Base-by-base conservation (phyloP, 2,329 filamentous ascomycete genomes). In the Fonsecaea monophora region DNA sequence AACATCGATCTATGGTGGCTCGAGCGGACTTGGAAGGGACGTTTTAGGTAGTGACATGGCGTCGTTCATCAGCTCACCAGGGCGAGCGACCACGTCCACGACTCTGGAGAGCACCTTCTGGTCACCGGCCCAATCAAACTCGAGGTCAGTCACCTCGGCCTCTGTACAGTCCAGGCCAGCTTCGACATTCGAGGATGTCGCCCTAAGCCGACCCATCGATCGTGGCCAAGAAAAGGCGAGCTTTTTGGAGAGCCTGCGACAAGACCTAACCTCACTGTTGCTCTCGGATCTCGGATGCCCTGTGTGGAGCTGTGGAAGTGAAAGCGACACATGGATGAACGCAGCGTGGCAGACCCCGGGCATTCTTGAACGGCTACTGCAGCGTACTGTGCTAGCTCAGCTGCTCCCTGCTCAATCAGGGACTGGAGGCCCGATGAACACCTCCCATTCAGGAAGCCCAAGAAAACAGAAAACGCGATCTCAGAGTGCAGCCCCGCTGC, bases 281-380 rank as follows among this genome's bases (percentile, higher is more conserved):
- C 81, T 98, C 32, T 98, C 94, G 58, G 95, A 99, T 76, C 83
- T 98, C 3, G 93, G 94, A 5, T 93, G 90, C 48, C 86, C 92
- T 35, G 90, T 97, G 1, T 95, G 96, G 77, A 88, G 89, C n/a
- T 87, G 87, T 59, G 95, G 95, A 2, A 96, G 93, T 50, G 95
- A 99, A 80, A 98, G 94, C 0, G 95, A 98, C 77, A 84, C 84
- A 2, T 97, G 94, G 90, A 95, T 97, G 72, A 60, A 60, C 80
- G 80, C 56, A 84, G 86, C 60, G 86, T 86, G 13, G 77, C 93
- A 6, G 87, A 88, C 2, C 86, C 89, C 72, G 82, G 89, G 70
- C 89, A 87, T 74, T 89, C 32, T 53, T 32, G 59, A 69, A 9
- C 66, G 68, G 6, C 40, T 72, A 5, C 32, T 50, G 38, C 67